phyloP scores from a whole-genome alignment of 192 early-diverging fungal species.

The Dimargaris xerosporica region DNA sequence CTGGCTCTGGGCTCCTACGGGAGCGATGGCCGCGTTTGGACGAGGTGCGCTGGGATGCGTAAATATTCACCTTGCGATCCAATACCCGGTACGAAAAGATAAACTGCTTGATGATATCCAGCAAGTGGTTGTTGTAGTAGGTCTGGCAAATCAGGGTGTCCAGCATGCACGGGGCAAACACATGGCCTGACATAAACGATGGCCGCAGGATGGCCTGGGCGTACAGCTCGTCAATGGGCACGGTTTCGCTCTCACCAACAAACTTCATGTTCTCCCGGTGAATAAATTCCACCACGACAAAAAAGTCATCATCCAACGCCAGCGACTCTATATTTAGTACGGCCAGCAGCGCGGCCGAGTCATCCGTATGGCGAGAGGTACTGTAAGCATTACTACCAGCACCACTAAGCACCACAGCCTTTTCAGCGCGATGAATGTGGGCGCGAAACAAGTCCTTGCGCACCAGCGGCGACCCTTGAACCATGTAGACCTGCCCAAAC shows the following conservation, averaged over 20 bases:
- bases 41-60: slow-evolving; percentile 18
- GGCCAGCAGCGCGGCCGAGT: slow-evolving; percentile 44
- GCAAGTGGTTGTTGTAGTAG: slow-evolving; percentile 47
- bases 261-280: slow-evolving; percentile 63
- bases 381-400: slow-evolving; percentile 24
- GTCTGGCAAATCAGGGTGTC: slow-evolving; percentile 57
- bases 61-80: slow-evolving; percentile 20
- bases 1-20: background rate
- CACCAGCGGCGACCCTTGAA: slow-evolving; percentile 38
- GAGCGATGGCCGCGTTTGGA: no score
- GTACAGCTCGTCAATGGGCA: slow-evolving; percentile 36
- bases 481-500: slow-evolving; percentile 34
- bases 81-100: slow-evolving; percentile 35
- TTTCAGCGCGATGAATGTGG: slow-evolving; percentile 32
- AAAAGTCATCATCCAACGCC: slow-evolving; percentile 29
- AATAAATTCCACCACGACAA: slow-evolving; percentile 56
- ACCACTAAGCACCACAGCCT: slow-evolving; percentile 41
- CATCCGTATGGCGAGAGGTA: slow-evolving; percentile 30
- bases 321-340: slow-evolving; percentile 51
- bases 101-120: slow-evolving; percentile 37
- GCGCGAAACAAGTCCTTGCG: slow-evolving; percentile 42
- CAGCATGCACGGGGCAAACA: slow-evolving; percentile 52
- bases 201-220: slow-evolving; percentile 49
- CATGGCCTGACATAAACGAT: slow-evolving; percentile 53
- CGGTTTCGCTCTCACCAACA: slow-evolving; percentile 43